Conservation (phyloP, 164 flowering plant genomes). For the Akebia trifoliata region DNA sequence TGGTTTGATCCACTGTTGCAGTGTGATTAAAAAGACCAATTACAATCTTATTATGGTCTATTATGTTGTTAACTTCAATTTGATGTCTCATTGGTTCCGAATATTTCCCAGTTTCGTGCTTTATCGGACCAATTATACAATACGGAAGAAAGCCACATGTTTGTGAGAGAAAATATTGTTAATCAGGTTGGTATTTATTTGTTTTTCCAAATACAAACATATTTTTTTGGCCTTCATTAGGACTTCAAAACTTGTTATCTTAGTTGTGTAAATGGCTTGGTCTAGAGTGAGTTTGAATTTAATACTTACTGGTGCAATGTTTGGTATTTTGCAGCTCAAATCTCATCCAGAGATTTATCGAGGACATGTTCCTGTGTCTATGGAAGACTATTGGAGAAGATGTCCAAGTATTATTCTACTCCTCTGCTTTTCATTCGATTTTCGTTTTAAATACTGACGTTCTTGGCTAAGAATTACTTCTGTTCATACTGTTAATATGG, state of each 20-base stretch:
- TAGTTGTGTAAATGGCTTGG: not conserved
- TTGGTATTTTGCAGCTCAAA: conserved; percentile 47
- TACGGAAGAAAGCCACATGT: conserved; percentile 64
- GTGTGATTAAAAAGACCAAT: no score
- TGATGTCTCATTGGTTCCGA: conserved; percentile 13
- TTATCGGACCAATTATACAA: conserved; percentile 92
- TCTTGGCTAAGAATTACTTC: not conserved
- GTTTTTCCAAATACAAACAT: no score
- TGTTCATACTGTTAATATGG: conserved; percentile 13
- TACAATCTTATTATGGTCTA: no score
- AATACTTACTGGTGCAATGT: conserved; percentile 3
- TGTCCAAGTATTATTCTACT: conserved; percentile 51
- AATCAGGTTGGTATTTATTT: conserved; percentile 50
- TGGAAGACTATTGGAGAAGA: conserved; percentile 74
- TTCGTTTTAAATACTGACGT: not conserved
- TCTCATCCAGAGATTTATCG: conserved; percentile 56
- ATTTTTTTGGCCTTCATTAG: no score
- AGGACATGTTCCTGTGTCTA: conserved; percentile 89
- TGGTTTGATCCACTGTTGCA: no score
- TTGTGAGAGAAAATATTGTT: conserved; percentile 70
- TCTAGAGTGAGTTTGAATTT: not conserved
- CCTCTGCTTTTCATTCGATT: not conserved
- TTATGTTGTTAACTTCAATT: no score
- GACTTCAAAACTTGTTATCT: not conserved
- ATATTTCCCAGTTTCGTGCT: conserved; percentile 67